These are phyloP conservation scores for Tolypocladium ophioglossoides DNA, from an alignment of 2,329 filamentous ascomycete species.

Conservation along the genomic window DNA sequence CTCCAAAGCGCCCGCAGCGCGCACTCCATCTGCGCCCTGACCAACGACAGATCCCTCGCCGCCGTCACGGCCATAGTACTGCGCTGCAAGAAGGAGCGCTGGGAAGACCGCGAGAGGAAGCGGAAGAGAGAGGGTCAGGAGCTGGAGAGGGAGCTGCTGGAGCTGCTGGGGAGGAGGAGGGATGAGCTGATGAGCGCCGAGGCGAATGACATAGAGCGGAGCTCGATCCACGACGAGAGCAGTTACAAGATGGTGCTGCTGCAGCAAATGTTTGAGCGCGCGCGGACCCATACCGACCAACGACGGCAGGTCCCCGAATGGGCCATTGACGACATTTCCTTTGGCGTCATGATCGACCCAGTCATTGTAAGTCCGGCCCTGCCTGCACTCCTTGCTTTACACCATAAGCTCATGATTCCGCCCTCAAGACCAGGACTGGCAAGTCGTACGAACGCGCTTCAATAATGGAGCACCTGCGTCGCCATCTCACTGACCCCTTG, in stretches of 20 bases:
- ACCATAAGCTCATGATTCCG: not conserved
- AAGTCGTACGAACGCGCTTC: slow-evolving; percentile 83
- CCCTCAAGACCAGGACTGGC: slow-evolving; percentile 62
- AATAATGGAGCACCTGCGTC: slow-evolving; percentile 75
- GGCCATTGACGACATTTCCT: slow-evolving; percentile 66
- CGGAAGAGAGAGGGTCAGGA: slow-evolving; percentile 44
- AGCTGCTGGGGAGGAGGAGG: slow-evolving; percentile 35
- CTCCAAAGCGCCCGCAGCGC: slow-evolving; percentile 59
- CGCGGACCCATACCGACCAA: slow-evolving; percentile 32
- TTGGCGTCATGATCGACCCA: slow-evolving; percentile 64
- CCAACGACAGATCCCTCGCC: slow-evolving; percentile 55
- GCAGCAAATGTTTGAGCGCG: slow-evolving; percentile 39
- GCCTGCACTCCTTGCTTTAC: not conserved
- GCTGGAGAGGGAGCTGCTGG: slow-evolving; percentile 50
- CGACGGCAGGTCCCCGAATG: slow-evolving; percentile 61
- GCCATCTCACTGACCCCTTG: slow-evolving; percentile 67
- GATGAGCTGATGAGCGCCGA: slow-evolving; percentile 28
- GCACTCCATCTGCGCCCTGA: slow-evolving; percentile 56
- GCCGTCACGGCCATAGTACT: slow-evolving; percentile 66
- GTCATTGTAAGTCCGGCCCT: slow-evolving; percentile 37
- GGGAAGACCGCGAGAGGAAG: slow-evolving; percentile 62
- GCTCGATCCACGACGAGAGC: slow-evolving; percentile 37
- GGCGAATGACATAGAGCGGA: slow-evolving; percentile 35
- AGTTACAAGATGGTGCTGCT: slow-evolving; percentile 33
- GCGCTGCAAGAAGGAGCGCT: slow-evolving; percentile 73